Conservation (phyloP, 75 land plant genomes). For the Cryptomeria japonica region DNA sequence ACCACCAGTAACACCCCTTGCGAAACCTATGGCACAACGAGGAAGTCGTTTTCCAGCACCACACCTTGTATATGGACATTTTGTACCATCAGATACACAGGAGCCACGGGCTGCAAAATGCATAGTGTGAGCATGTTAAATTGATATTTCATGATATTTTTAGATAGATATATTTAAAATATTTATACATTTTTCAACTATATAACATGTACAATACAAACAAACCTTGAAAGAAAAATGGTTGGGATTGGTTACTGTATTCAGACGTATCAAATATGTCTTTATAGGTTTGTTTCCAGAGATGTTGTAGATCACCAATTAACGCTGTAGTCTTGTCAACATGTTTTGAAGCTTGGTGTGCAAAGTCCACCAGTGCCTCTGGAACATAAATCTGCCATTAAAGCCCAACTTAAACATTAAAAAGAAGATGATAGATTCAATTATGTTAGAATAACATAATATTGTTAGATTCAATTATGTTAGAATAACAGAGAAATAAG, state of each 20-base stretch:
- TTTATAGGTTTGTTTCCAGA: background rate
- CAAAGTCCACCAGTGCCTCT: background rate
- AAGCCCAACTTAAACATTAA: too few species aligned
- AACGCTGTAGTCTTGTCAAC: background rate
- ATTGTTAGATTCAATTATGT: too few species aligned
- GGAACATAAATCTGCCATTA: background rate
- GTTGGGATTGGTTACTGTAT: too few species aligned
- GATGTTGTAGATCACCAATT: background rate
- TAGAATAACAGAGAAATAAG: too few species aligned
- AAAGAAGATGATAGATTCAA: too few species aligned
- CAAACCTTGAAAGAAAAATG: background rate
- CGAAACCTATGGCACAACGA: conserved; percentile 24
- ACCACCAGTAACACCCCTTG: conserved; percentile 28
- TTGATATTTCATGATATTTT: too few species aligned
- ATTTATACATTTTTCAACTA: too few species aligned
- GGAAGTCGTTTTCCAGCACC: conserved; percentile 12
- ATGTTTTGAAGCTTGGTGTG: background rate
- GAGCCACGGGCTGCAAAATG: background rate
- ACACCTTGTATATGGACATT: background rate
- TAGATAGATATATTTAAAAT: too few species aligned
- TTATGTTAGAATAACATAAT: too few species aligned
- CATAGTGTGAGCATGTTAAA: too few species aligned
- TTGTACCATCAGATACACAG: background rate
- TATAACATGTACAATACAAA: too few species aligned
- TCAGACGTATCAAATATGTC: background rate